phyloP scores from a whole-genome alignment of 2,329 filamentous ascomycete genomes.

The Claviceps fusiformis region DNA sequence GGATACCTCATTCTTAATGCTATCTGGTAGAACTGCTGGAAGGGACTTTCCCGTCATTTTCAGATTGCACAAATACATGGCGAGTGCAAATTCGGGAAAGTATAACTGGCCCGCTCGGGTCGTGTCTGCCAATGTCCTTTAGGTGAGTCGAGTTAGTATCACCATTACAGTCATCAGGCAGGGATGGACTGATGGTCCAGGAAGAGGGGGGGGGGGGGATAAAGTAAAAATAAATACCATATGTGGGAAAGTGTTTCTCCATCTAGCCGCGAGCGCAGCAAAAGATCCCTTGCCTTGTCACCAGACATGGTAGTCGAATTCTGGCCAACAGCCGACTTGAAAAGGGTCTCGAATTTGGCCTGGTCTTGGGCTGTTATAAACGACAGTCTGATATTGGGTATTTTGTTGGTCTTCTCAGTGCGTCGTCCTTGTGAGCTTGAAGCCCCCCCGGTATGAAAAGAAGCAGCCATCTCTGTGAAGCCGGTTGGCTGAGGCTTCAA shows the following conservation, averaged over 20 bases:
- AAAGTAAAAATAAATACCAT: constrained; percentile 46
- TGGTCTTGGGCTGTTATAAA: constrained; percentile 95
- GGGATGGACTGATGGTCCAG: not conserved
- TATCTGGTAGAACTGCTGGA: constrained; percentile 63
- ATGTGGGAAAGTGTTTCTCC: constrained; percentile 84
- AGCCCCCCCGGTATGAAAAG: constrained; percentile 41
- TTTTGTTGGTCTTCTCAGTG: constrained; percentile 51
- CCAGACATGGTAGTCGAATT: constrained; percentile 76
- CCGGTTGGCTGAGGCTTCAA: constrained; percentile 55
- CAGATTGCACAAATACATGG: constrained; percentile 97
- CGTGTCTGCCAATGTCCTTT: constrained; percentile 80
- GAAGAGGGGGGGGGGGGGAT: too few relatives aligned
- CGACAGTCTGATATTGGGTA: constrained; percentile 84
- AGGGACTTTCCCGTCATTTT: constrained; percentile 77
- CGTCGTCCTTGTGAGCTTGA: constrained; percentile 31
- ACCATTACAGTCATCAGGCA: not conserved
- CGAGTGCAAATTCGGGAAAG: constrained; percentile 92
- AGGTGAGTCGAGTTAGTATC: not conserved
- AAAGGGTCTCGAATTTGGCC: constrained; percentile 91
- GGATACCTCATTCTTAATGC: constrained; percentile 89
- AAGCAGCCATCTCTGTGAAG: constrained; percentile 53
- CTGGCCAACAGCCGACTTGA: constrained; percentile 86
- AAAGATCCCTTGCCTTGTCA: constrained; percentile 80
- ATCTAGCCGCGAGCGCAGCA: constrained; percentile 76
- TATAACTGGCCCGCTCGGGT: constrained; percentile 92